Evolutionary conservation across 257 asterid species (phyloP), one percentile per base, ranked within the genome.

Genomic region (Scutellaria minor): DNA sequence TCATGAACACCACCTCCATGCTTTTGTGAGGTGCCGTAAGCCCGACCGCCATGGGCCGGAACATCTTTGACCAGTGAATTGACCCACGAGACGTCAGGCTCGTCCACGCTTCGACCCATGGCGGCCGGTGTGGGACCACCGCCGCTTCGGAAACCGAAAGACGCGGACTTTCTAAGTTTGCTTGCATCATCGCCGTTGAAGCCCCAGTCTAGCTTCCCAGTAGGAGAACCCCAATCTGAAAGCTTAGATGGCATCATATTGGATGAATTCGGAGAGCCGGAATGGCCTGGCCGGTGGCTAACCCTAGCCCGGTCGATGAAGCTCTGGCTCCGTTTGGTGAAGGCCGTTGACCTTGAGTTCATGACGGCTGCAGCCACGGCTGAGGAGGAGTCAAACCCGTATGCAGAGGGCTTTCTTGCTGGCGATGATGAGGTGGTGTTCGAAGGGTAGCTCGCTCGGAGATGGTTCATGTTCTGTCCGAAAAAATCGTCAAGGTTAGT

Each of bases 291-390:
- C 0, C 78, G 84, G 14, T 76, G 72, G 70, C 69, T 51, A 31
- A 50, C 79, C 10, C 86, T 80, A 10, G 80, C 75, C 0, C 92
- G 96, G 79, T 89, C 95, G 7, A 85, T 61, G 31, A 92, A 92
- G 83, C 98, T 92, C 82, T 92, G 96, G 86, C 98, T 92, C 20
- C 98, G 87, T 72, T 92, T 85, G 1, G 85, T 58, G 18, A 89
- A 87, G 8, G 87, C 82, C 3, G 89, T 75, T 2, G 96, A 89
- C 80, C 98, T 78, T 0, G 96, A 85, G 75, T 88, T 92, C 96
- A 88, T 86, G 64, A 92, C 85, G 0, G 96, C 93, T 6, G 90
- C 87, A 18, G 96, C 97, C 12, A 87, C 91, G 0, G 97, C 95
- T 5, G 91, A 95, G 1, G 96, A 85, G 0, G 97, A 81, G 84